Conservation (phyloP, 164 flowering plant genomes). For the Cinnamomum micranthum region DNA sequence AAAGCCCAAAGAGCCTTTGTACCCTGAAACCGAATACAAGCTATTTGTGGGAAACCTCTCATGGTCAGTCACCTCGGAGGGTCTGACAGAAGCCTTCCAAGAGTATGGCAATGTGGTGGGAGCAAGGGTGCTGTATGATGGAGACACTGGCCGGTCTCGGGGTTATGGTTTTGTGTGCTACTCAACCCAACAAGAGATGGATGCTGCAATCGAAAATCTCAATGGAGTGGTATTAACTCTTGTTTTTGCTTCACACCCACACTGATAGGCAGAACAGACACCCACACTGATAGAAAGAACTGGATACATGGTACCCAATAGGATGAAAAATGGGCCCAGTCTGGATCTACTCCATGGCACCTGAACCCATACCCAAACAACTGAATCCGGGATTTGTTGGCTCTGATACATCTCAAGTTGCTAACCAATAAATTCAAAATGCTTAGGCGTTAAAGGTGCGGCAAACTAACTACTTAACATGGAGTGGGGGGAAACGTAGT, state of each 20-base stretch:
- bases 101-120: conserved; percentile 83
- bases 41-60: conserved; percentile 90
- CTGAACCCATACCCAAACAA: background rate
- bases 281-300: background rate
- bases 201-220: conserved; percentile 65
- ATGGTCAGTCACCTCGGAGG: conserved; percentile 89
- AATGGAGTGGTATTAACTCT: conserved; percentile 59
- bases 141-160: conserved; percentile 86
- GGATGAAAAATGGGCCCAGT: background rate
- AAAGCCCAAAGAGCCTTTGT: conserved; percentile 67
- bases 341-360: background rate
- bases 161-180: conserved; percentile 92
- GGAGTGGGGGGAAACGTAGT: no score
- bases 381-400: no score
- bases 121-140: conserved; percentile 87
- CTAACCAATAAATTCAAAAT: no score
- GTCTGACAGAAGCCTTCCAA: conserved; percentile 56
- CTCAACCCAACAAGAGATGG: conserved; percentile 68
- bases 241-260: background rate
- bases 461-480: no score
- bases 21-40: conserved; percentile 84
- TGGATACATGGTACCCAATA: background rate
- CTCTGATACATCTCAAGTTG: no score
- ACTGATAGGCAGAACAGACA: no score
- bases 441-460: no score